A percentile compares a stretch with the other conserved stretches of the same genome.
Evolutionary conservation across 2,329 filamentous ascomycete genomes (phyloP).

Genomic region (Curvularia spicifera): DNA sequence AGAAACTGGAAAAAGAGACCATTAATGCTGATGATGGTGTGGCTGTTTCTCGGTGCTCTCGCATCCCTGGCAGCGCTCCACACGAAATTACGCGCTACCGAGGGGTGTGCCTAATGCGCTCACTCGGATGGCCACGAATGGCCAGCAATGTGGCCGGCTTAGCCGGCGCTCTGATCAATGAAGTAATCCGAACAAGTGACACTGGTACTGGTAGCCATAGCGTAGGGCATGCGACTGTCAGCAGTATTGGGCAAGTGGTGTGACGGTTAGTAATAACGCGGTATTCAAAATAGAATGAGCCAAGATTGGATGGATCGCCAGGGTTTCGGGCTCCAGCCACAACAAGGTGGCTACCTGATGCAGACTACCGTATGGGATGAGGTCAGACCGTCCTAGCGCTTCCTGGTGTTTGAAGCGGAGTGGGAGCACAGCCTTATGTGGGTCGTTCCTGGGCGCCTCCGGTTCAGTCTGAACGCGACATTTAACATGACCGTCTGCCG

Average conservation of each 20-base stretch:
- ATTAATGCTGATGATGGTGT: conserved; percentile 4
- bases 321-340: conserved; percentile 22
- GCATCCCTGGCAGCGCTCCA: conserved; percentile 3
- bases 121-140: not conserved
- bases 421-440: conserved; percentile 16
- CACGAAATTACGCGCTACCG: conserved; percentile 8
- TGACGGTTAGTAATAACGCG: not conserved
- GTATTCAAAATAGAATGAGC: conserved; percentile 5
- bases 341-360: conserved; percentile 18
- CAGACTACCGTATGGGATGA: conserved; percentile 4
- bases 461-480: conserved; percentile 12
- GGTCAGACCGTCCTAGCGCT: conserved; percentile 25
- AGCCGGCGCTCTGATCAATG: conserved; percentile 5
- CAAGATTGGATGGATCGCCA: conserved; percentile 24
- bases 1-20: not conserved
- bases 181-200: not conserved
- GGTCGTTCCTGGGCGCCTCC: not conserved
- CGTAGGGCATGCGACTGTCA: conserved; percentile 9
- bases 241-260: not conserved
- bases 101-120: conserved; percentile 2
- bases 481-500: conserved; percentile 19
- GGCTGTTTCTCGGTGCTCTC: conserved; percentile 10
- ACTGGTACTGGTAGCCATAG: conserved; percentile 1
- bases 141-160: not conserved
- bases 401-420: conserved; percentile 13